Evolutionary conservation across 176 grass and related monocot species (phyloP), one percentile per base, ranked within the genome.

Genomic region (Carex myosuroides): DNA sequence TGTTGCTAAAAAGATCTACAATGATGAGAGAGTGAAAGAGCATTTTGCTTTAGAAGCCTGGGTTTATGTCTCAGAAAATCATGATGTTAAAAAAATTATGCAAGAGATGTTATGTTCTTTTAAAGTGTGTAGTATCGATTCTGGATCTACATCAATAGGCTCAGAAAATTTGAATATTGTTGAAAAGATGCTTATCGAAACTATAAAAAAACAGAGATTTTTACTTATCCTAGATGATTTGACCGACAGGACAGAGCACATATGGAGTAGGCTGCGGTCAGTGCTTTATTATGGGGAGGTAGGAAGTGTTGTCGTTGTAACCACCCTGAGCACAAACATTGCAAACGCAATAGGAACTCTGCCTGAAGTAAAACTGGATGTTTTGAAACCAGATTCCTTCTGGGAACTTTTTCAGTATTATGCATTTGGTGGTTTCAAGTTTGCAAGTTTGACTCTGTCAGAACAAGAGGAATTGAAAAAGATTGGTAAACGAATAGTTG

Each of bases 401-500:
- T 26, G 30, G 50, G 22, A 14, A 41, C 41, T 90, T 35, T 82
- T 88, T 85, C 9, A 86, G 14, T 81, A 85, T 63, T 79, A 88
- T 54, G 87, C 87, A 42, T 88, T 88, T 61, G 87, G 73, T 52
- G 84, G 5, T 24, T 77, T 30, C 13, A 55, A 55, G 10, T 72
- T 72, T 8, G 30, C 6, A 1, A 44, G 7, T 13, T 46, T 46
- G 18, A 0, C 0, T 46, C 12, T 0, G 4, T 18, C 17, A 5
- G 3, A 55, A 4, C 3, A 79, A 17, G 41, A 73, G 4, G 55
- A 48, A 73, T 69, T 33, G 1, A 20, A 86, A 82, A 37, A 16
- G 42, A 74, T 86, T 0, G 83, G 77, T 20, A 58, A 83, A 26
- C 7, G 74, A 32, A 48, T 89, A 64, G 79, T 35, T 0, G 10